Base-by-base conservation (phyloP, 106 monocot genomes). In the Dendrobium huoshanense region DNA sequence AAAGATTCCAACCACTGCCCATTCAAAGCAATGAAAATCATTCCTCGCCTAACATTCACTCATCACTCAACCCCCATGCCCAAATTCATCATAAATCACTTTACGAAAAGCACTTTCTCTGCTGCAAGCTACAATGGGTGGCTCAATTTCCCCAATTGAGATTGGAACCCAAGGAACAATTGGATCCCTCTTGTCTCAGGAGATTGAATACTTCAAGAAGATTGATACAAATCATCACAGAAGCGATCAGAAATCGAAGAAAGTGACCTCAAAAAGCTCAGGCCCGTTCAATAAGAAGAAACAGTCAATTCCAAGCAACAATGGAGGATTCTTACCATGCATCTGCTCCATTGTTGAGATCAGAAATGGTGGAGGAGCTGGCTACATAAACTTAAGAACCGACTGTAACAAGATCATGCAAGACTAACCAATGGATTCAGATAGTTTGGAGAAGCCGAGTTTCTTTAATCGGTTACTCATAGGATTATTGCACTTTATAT, bases 361-460 rank as follows among this genome's bases (percentile, higher is more conserved):
- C 44, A 19, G 72, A 37, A 4, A 44, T 44, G 44, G 1, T 8
- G 82, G 82, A 45, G 73, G 72, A 22, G 55, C 11, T 18, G 72
- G 79, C 18, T 70, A 58, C 55, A 51, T 20, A 24, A 80, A 80
- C 47, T 70, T 80, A 25, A 80, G 49, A 44, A 33, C 70, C 15
- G 80, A 70, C 33, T n/a, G 80, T 55, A 56, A 80, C 40, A 77
- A 77, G 19, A 9, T 82, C 72, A 22, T 22, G 42, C 44, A 75
- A 33, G 45, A 22, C 44, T 75, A 75, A 45, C 75, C 41, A 17
- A 17, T 33, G 19, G 92, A 84, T 67, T 89, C 94, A 42, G 90
- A 92, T 68, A 92, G 92, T 84, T 87, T 92, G 58, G 90, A 89
- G 82, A 93, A 95, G 37, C 94, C 93, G 18, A 90, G 82, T 84